Evolutionary conservation across 345 rosid genomes (phyloP).

Genomic region (Abelmoschus esculentus): DNA sequence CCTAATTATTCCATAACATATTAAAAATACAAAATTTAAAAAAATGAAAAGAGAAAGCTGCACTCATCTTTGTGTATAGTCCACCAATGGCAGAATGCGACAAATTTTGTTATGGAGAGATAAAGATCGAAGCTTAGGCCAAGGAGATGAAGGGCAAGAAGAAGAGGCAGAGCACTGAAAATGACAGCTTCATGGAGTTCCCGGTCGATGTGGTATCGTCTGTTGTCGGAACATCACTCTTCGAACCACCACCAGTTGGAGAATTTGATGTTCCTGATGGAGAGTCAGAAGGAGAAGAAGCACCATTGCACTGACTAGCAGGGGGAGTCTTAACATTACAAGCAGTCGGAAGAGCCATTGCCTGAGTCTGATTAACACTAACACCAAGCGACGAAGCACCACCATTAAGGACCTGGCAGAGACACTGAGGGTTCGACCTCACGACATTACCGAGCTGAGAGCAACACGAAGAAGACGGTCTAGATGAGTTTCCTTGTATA

Average conservation of each 20-base stretch:
- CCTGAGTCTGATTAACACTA: constrained; percentile 41
- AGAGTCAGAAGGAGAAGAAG: neutral
- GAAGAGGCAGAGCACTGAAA: constrained; percentile 4
- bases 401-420: constrained; percentile 33
- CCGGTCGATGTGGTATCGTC: neutral
- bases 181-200: neutral
- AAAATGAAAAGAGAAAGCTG: no score
- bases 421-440: constrained; percentile 40
- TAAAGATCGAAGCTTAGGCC: neutral
- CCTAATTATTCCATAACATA: neutral
- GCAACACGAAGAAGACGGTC: constrained; percentile 50
- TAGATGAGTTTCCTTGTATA: constrained; percentile 28
- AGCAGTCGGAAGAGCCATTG: constrained; percentile 40
- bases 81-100: no score
- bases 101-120: neutral
- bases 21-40: neutral
- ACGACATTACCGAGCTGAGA: constrained; percentile 45
- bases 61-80: no score
- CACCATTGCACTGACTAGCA: constrained; percentile 37
- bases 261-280: constrained; percentile 2
- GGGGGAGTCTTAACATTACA: constrained; percentile 54
- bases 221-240: constrained; percentile 5
- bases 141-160: neutral
- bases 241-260: constrained; percentile 4
- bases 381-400: constrained; percentile 38